These are phyloP conservation scores for Aspergillus puulaauensis DNA, from an alignment of 2,329 filamentous ascomycete genomes.

Conservation along the genomic window DNA sequence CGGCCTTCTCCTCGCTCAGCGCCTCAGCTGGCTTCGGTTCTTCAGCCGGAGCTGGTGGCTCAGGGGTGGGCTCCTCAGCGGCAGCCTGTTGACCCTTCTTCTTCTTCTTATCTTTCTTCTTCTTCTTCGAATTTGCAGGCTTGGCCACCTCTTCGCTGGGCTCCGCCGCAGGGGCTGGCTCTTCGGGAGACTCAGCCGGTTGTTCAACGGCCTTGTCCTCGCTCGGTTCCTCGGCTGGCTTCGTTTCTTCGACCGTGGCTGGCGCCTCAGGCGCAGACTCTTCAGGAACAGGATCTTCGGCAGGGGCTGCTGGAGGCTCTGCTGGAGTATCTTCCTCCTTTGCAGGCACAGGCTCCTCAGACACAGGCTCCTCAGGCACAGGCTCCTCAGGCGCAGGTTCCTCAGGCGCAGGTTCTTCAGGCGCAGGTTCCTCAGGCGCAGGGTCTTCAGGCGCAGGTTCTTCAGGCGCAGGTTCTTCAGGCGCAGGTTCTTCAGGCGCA, in stretches of 20 bases:
- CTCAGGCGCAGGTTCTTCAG: background rate
- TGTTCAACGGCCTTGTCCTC: no score
- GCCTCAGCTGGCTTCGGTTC: background rate
- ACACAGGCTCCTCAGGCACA: background rate
- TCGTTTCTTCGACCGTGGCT: background rate
- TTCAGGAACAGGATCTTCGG: background rate
- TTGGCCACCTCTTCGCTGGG: background rate
- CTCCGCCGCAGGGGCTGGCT: background rate
- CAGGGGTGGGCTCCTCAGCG: slow-evolving; percentile 13
- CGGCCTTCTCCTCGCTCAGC: background rate
- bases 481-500: background rate
- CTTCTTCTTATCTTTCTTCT: background rate
- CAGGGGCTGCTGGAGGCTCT: slow-evolving; percentile 7
- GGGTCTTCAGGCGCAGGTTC: slow-evolving; percentile 1
- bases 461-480: slow-evolving; percentile 11
- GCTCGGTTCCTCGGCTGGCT: no score
- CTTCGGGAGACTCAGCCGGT: background rate
- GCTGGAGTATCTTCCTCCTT: slow-evolving; percentile 9
- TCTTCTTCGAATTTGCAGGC: background rate
- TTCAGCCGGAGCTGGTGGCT: slow-evolving; percentile 2
- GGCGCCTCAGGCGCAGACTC: background rate
- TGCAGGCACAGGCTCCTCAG: slow-evolving; percentile 1
- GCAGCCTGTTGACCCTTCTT: background rate
- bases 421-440: no score
- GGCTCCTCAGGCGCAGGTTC: background rate